Evolutionary conservation across 352 stramenopile genomes (phyloP), one percentile per base, ranked within the genome.

Genomic region (Phytophthora ohioensis): DNA sequence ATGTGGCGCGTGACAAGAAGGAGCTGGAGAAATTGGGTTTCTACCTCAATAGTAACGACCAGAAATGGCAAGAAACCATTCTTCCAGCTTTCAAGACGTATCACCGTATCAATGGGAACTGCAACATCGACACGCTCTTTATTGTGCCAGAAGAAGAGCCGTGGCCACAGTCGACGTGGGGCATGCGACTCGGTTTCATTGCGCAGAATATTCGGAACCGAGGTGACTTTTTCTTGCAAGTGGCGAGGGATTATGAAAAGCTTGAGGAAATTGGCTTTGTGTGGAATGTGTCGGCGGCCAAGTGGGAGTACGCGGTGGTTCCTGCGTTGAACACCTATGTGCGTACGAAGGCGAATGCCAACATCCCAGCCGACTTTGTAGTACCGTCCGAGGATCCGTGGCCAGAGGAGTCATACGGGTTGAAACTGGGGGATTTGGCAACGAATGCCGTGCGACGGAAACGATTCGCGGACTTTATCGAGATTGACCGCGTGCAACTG

Each of bases 261-360:
- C 72, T 92, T 3, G 74, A 91, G 15, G 46, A 70, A 7, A 77
- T 93, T 2, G 82, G 70, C 4, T 91, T 93, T 59, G 71, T 88
- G 10, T 92, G 84, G 81, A 85, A 81, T 39, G 51, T 69, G 9
- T 41, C 57, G 31, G 80, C 81, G 27, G 52, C 57, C 41, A 88
- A 79, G 56, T 93, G 83, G 83, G 66, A 69, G 10, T 57, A 78
- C 21, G 59, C 68, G 30, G 66, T 92, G 30, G 43, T 92, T 5
- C 84, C 82, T 21, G 64, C 78, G 7, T 67, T 93, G 11, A 47
- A 73, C 27, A 78, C 65, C 0, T 93, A 91, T 42, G 72, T 84
- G 10, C 56, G 54, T 4, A 31, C 79, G 5, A 56, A 87, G 55
- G 62, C 66, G 3, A 69, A 89, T 63, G 43, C 75, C 0, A 36